Base-by-base conservation (phyloP, 2,329 filamentous ascomycete genomes). In the Phialemoniopsis sp. region DNA sequence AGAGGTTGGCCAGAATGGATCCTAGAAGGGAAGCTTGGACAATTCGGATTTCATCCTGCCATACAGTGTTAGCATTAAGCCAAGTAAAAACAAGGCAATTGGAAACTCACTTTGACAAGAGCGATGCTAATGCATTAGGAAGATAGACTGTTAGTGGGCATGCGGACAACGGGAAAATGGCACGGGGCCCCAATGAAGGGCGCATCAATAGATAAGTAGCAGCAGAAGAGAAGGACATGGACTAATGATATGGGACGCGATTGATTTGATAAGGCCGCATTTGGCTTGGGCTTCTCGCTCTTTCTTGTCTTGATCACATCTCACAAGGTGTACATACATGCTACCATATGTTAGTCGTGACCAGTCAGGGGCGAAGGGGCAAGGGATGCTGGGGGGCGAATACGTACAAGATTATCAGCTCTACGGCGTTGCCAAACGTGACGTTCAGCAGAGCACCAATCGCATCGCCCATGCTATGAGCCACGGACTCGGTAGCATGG, bases 11-110 rank as follows among this genome's bases (percentile, higher is more conserved):
- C 48, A 96, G 68, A 52, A 96, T 95, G 2, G 89, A 95, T 32
- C 90, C 90, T 21, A 96, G 73, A 37, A 95, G 69, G 1, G 90
- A 94, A 13, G 90, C 89, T 63, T 95, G 90, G 17, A 95, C 90
- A 50, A 95, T 91, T 44, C 87, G 82, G 45, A 95, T 93, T 68
- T 95, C 80, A 62, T 88, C 72, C 73, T 81, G 44, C 32, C 43
- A 38, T 43, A 42, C 13, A 41, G 10, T 12, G 15, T 62, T 44
- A 64, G 55, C 35, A 17, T n/a, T n/a, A 38, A n/a, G 9, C 26
- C 37, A 13, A 34, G 17, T 10, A 37, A 16, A 12, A 32, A 18
- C 7, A 8, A 8, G 35, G n/a, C n/a, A 17, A 35, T 34, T 34
- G 13, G 10, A 29, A 21, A 45, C 62, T 35, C 53, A 78, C 77